phyloP scores from a whole-genome alignment of 2,329 filamentous ascomycete species.

The Venturia effusa region DNA sequence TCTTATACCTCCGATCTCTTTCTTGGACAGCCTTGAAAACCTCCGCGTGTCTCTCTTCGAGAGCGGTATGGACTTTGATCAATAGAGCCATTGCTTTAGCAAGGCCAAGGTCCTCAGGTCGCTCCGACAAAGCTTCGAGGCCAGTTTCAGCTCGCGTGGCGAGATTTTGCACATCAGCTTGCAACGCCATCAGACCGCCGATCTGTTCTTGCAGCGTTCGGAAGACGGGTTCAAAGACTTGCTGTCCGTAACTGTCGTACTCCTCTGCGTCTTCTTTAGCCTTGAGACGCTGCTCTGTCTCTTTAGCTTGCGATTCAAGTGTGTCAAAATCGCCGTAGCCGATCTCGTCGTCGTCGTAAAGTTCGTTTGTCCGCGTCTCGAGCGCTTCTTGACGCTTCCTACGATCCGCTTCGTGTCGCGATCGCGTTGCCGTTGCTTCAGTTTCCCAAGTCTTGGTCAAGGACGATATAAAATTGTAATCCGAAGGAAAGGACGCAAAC shows the following conservation, averaged over 20 bases:
- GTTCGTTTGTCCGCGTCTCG: slow-evolving; percentile 40
- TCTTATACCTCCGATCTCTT: slow-evolving; percentile 43
- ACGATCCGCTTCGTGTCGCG: slow-evolving; percentile 37
- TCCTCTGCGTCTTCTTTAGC: slow-evolving; percentile 43
- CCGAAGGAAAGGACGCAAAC: slow-evolving; percentile 14
- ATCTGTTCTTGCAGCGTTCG: slow-evolving; percentile 39
- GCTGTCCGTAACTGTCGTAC: slow-evolving; percentile 37
- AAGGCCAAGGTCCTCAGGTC: slow-evolving; percentile 20
- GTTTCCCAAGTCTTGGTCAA: slow-evolving; percentile 34
- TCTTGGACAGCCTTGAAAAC: slow-evolving; percentile 40
- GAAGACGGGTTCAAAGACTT: slow-evolving; percentile 41
- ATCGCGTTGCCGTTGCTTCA: slow-evolving; percentile 31
- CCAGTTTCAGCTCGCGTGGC: slow-evolving; percentile 20
- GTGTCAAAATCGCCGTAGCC: slow-evolving; percentile 46
- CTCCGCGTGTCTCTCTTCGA: slow-evolving; percentile 40
- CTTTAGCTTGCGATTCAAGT: slow-evolving; percentile 44
- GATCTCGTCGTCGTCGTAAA: slow-evolving; percentile 47
- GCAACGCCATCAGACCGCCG: slow-evolving; percentile 35
- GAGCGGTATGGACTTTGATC: slow-evolving; percentile 34
- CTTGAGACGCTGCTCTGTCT: slow-evolving; percentile 39
- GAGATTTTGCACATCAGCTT: slow-evolving; percentile 31
- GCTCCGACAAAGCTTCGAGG: not conserved
- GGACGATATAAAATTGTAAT: slow-evolving; percentile 17
- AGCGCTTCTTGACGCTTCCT: slow-evolving; percentile 40
- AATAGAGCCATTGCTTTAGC: slow-evolving; percentile 30